Evolutionary conservation across 495 filamentous ascomycete genomes (phyloP), one percentile per base, ranked within the genome.

Genomic region (Evernia prunastri): DNA sequence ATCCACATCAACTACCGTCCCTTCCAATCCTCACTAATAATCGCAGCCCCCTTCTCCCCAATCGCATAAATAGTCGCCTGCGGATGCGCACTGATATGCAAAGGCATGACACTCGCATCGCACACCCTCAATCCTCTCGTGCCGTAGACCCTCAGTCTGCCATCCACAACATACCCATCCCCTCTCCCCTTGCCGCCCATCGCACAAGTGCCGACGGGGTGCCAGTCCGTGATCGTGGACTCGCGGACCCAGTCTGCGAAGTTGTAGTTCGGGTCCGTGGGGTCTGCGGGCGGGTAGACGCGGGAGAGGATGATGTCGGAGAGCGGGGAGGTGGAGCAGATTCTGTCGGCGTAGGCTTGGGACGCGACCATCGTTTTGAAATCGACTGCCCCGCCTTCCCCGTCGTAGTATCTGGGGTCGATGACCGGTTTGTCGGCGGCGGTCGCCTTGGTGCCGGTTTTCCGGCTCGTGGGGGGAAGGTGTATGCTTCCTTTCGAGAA

Each of bases 31-130:
- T 73, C 71, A 40, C 23, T 39, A 20, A 84, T 80, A 67, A 84
- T 77, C 10, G 67, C 67, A 4, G 81, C 81, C 0, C 74, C 82
- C 65, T 81, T 83, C 70, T 85, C 83, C 6, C 72, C 76, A 69
- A 78, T 72, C 5, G 78, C 82, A 68, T 80, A 74, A 0, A 85
- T 76, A 0, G 82, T 83, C 0, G 77, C 78, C 66, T 82, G 79
- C 51, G 81, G 70, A 70, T 86, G 79, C 13, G 77, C 77, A 49
- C 78, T 73, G 29, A 83, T 71, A 59, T 81, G 76, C 35, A 80
- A 56, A 7, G 83, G 82, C 69, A 80, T 81, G 37, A 86, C 69
- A 47, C 80, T 76, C 5, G 84, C 82, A 64, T 82, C 84, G 12
- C 83, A 78, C 0, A 88, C 81, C 17, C 83, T 72, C 35, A 85